Evolutionary conservation across 192 early-diverging fungal species (phyloP).

Genomic region (Coemansia sp.): DNA sequence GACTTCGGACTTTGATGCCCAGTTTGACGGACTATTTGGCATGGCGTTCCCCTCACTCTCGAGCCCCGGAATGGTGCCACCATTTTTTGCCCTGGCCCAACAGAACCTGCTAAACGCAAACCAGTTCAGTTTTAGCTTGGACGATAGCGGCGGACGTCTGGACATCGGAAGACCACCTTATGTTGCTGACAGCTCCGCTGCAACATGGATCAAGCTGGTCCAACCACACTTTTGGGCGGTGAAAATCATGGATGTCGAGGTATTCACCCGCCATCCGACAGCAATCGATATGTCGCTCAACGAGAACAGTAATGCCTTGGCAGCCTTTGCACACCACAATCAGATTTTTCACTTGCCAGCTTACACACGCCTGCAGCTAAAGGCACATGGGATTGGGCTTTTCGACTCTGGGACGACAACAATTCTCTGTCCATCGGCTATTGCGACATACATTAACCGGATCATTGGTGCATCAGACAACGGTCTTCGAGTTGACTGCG

Average conservation of each 20-base stretch:
- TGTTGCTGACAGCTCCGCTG: background rate
- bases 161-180: slow-evolving; percentile 31
- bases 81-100: slow-evolving; percentile 35
- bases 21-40: slow-evolving; percentile 52
- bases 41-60: slow-evolving; percentile 47
- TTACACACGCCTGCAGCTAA: slow-evolving; percentile 6
- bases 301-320: background rate
- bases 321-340: background rate
- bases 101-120: slow-evolving; percentile 35
- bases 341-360: slow-evolving; percentile 9
- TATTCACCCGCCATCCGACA: background rate
- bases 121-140: slow-evolving; percentile 48
- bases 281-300: slow-evolving; percentile 1
- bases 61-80: slow-evolving; percentile 39
- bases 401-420: slow-evolving; percentile 51
- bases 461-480: slow-evolving; percentile 42
- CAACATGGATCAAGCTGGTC: slow-evolving; percentile 37
- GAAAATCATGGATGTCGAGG: slow-evolving; percentile 21
- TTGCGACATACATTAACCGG: slow-evolving; percentile 48
- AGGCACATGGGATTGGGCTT: slow-evolving; percentile 20
- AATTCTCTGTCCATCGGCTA: slow-evolving; percentile 31
- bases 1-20: slow-evolving; percentile 49
- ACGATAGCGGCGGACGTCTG: slow-evolving; percentile 36
- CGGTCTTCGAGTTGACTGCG: slow-evolving; percentile 42
- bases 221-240: slow-evolving; percentile 51